A percentile compares a stretch with the other conserved stretches of the same genome.
These are phyloP conservation scores for Hypoxylon sp. DNA, from an alignment of 2,329 filamentous ascomycete genomes.

Conservation along the genomic window DNA sequence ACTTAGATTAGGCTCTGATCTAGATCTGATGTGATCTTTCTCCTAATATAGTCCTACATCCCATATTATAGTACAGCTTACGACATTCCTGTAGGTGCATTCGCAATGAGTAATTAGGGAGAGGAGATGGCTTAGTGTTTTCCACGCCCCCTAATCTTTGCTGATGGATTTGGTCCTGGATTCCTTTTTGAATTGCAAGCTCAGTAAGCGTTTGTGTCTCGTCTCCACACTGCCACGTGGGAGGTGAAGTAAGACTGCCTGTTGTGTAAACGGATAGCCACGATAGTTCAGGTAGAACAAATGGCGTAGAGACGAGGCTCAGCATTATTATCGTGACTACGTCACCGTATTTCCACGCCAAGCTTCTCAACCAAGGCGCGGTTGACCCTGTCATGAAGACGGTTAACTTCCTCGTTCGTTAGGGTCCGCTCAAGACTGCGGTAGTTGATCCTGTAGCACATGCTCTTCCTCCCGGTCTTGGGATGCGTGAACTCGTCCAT, in stretches of 20 bases:
- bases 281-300: not conserved
- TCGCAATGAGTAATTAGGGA: not conserved
- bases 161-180: not conserved
- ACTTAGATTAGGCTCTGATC: not conserved
- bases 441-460: slow-evolving; percentile 96
- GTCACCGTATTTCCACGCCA: slow-evolving; percentile 82
- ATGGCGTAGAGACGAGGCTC: not conserved
- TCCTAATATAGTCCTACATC: slow-evolving; percentile 8
- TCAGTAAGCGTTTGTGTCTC: not conserved
- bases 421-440: slow-evolving; percentile 91
- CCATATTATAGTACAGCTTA: slow-evolving; percentile 4
- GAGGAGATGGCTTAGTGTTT: slow-evolving; percentile 3
- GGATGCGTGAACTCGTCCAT: slow-evolving; percentile 92
- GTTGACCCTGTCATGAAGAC: slow-evolving; percentile 78
- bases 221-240: not conserved
- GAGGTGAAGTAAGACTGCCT: slow-evolving; percentile 4
- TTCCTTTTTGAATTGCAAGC: not conserved
- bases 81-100: not conserved
- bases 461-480: slow-evolving; percentile 83
- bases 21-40: not conserved
- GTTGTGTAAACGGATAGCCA: not conserved
- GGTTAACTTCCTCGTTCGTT: slow-evolving; percentile 85
- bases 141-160: not conserved
- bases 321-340: not conserved
- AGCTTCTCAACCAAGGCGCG: slow-evolving; percentile 76